These are phyloP conservation scores for Porphyrellus cyaneotinctus DNA, from an alignment of 768 basidiomycete species.

Conservation along the genomic window DNA sequence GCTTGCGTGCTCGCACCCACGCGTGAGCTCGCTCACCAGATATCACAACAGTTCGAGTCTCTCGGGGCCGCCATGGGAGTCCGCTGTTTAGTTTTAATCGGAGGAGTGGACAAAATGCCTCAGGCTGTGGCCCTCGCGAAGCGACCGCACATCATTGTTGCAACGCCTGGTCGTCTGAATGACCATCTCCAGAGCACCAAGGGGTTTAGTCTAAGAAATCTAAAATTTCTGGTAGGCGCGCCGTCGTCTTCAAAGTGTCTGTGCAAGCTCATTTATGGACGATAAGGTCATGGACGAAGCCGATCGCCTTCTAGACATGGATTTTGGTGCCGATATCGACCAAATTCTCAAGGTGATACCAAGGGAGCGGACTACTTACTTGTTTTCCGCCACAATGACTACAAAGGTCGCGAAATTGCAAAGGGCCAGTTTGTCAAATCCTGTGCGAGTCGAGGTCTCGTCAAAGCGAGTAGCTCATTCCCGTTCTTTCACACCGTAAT, in stretches of 20 bases:
- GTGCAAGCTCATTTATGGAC: not conserved
- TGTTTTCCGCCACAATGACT: slow-evolving; percentile 99
- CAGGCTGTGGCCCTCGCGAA: slow-evolving; percentile 93
- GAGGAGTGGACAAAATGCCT: slow-evolving; percentile 87
- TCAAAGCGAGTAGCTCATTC: slow-evolving; percentile 61
- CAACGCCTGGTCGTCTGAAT: slow-evolving; percentile 88
- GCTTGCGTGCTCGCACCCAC: slow-evolving; percentile 94
- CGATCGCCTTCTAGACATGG: slow-evolving; percentile 92
- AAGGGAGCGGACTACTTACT: slow-evolving; percentile 88
- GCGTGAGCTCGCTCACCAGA: slow-evolving; percentile 97
- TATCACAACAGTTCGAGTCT: slow-evolving; percentile 93
- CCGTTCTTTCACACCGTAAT: not conserved
- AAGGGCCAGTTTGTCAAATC: slow-evolving; percentile 87
- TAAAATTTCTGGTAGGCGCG: slow-evolving; percentile 80
- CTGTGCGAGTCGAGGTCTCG: slow-evolving; percentile 90
- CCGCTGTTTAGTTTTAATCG: slow-evolving; percentile 87
- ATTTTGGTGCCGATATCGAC: slow-evolving; percentile 93
- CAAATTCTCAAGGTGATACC: slow-evolving; percentile 95
- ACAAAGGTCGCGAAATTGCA: slow-evolving; percentile 97
- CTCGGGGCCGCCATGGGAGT: slow-evolving; percentile 92
- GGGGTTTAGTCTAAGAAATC: slow-evolving; percentile 80
- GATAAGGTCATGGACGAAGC: slow-evolving; percentile 94
- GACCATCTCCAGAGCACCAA: slow-evolving; percentile 98
- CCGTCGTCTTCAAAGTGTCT: not conserved
- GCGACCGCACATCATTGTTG: slow-evolving; percentile 90